Base-by-base conservation (phyloP, 352 stramenopile genomes). In the Pythium vanterpoolii region DNA sequence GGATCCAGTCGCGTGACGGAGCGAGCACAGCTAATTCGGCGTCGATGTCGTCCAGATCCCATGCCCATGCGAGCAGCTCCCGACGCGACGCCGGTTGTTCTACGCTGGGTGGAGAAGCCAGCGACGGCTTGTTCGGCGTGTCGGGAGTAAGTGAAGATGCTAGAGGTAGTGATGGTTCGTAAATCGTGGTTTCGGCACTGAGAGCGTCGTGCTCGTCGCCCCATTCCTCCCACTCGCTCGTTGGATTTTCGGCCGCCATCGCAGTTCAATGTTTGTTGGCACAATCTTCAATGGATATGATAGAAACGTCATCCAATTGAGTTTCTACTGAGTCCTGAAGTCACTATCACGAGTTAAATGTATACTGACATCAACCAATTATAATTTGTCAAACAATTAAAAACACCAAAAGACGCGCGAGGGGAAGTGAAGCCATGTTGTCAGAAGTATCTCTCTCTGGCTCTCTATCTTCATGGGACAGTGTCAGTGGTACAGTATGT, bases 211-310 rank as follows among this genome's bases (percentile, higher is more conserved):
- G 16, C 36, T 70, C 62, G 30, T 76, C 71, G 65, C 81, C 74
- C 77, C 74, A 87, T 45, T 83, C 77, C 27, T 81, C 74, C 74
- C 74, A 86, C 44, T 56, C 66, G 24, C 73, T 64, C 0, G 19
- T 30, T 47, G 46, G 23, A 5, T 24, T 23, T 14, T 3, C 1
- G 7, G 46, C 49, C 23, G 49, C 34, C 49, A 56, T 56, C 7
- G 47, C 27, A 16, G 34, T 42, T 42, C 14, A 42, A 42, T 13
- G 18, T 42, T 18, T 42, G 10, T 21, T 18, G 5, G 10, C 14
- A n/a, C 18, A 16, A 36, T 13, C 6, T 4, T 27, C 21, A 30
- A 4, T 21, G 19, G 4, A 18, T n/a, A 0, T 18, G 40, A 46
- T 46, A 46, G 40, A 28, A 13, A 19, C 39, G 3, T 7, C 10